Percentiles rank a stretch among this genome's conserved stretches.
phyloP scores from a whole-genome alignment of 2,329 filamentous ascomycete species.

The Pseudogymnoascus sp. region DNA sequence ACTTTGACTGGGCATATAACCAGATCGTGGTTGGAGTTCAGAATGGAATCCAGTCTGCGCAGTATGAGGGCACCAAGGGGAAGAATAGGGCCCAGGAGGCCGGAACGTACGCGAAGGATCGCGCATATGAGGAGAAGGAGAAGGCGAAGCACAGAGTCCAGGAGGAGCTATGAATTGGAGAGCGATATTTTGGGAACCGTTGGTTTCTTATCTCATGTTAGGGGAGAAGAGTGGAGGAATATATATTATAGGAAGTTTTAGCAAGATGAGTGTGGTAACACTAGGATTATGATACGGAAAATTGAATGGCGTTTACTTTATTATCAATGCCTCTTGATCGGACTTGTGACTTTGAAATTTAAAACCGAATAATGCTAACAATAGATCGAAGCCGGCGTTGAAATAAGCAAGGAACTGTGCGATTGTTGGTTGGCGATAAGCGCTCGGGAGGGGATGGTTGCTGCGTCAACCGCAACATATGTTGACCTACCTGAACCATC shows the following conservation, averaged over 20 bases:
- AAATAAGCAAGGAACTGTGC: background rate
- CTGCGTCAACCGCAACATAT: background rate
- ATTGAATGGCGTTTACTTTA: background rate
- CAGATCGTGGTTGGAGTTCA: conserved; percentile 30
- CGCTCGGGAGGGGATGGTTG: background rate
- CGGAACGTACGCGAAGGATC: conserved; percentile 28
- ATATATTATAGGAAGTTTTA: background rate
- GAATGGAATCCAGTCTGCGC: conserved; percentile 39
- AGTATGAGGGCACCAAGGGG: conserved; percentile 37
- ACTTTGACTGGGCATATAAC: conserved; percentile 19
- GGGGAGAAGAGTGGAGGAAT: background rate
- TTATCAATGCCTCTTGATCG: background rate
- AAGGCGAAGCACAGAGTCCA: conserved; percentile 28
- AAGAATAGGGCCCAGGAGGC: conserved; percentile 34
- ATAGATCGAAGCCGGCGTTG: background rate
- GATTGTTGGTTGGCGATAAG: background rate
- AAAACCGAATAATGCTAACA: too few relatives aligned
- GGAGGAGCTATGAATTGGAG: conserved; percentile 18
- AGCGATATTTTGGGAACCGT: background rate
- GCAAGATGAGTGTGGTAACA: background rate
- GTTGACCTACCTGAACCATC: conserved; percentile 5
- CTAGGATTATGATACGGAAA: background rate
- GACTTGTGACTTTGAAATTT: background rate
- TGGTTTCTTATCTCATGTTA: background rate
- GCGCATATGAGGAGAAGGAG: conserved; percentile 32